A percentile compares a stretch with the other conserved stretches of the same genome.
Conservation (phyloP, 192 early-diverging fungal species). For the Hyaloraphidium curvatum region DNA sequence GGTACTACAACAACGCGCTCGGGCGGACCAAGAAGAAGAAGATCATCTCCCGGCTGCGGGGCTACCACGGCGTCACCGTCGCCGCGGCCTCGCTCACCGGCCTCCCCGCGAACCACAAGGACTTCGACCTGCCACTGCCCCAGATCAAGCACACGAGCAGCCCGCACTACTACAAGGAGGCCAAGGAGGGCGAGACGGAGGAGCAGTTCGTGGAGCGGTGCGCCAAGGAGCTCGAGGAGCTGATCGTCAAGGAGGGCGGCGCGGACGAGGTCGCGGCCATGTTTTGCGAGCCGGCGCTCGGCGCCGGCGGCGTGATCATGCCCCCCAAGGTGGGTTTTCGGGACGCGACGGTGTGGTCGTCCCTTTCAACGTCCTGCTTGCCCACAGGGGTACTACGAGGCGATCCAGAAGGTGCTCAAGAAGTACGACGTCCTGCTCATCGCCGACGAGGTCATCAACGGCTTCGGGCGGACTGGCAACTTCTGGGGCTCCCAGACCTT, state of each 20-base stretch:
- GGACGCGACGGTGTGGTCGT: background rate
- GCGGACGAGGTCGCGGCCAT: background rate
- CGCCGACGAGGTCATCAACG: constrained; percentile 1
- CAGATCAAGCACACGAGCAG: background rate
- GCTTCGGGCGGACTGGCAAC: background rate
- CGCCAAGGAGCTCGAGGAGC: background rate
- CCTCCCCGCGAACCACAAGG: background rate
- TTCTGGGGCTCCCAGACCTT: background rate
- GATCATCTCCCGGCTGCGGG: background rate
- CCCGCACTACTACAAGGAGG: background rate
- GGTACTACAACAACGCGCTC: background rate
- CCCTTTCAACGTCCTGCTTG: background rate
- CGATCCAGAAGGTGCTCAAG: background rate
- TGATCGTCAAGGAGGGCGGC: background rate
- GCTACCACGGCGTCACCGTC: constrained; percentile 1
- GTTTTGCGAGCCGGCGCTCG: background rate
- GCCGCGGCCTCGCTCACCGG: background rate
- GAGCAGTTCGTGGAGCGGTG: background rate
- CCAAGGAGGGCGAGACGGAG: background rate
- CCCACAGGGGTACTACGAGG: background rate
- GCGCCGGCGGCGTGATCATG: background rate
- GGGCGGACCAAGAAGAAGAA: constrained; percentile 2
- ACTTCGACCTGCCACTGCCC: constrained; percentile 1
- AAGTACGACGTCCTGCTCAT: constrained; percentile 1
- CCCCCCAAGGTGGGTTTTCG: background rate